These are phyloP conservation scores for Hypoxylon trugodes DNA, from an alignment of 495 filamentous ascomycete species.

Conservation along the genomic window DNA sequence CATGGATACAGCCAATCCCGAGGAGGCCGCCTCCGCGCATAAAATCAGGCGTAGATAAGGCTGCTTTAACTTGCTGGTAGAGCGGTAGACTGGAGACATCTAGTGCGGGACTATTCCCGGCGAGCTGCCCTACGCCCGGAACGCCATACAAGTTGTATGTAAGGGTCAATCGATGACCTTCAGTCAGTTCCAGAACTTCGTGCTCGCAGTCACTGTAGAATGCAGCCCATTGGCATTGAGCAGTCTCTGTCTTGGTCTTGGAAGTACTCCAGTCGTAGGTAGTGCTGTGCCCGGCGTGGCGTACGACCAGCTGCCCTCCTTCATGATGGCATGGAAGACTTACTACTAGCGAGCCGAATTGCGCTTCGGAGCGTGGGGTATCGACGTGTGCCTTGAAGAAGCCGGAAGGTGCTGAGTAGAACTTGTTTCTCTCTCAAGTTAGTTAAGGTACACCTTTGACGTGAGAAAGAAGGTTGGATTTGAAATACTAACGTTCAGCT, in stretches of 20 bases:
- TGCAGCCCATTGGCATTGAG: not conserved
- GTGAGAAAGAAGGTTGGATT: not conserved
- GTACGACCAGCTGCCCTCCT: not conserved
- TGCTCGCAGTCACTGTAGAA: not conserved
- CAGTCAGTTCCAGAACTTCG: not conserved
- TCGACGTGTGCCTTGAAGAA: not conserved
- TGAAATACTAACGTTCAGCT: slow-evolving; percentile 58
- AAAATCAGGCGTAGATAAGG: not conserved
- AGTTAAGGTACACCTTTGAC: not conserved
- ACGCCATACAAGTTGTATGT: not conserved
- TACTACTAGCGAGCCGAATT: not conserved
- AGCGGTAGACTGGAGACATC: slow-evolving; percentile 1
- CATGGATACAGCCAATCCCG: not conserved
- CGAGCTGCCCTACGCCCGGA: not conserved
- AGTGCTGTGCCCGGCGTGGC: not conserved
- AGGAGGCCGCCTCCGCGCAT: not conserved
- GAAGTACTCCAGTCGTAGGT: not conserved
- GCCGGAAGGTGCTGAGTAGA: not conserved
- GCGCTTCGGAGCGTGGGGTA: not conserved
- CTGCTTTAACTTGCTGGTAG: not conserved
- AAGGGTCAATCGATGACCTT: not conserved
- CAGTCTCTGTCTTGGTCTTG: not conserved
- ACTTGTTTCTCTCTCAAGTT: too few species aligned
- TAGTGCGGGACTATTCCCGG: not conserved
- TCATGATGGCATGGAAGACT: not conserved